Base-by-base conservation (phyloP, 495 filamentous ascomycete genomes). In the Podospora didyma region DNA sequence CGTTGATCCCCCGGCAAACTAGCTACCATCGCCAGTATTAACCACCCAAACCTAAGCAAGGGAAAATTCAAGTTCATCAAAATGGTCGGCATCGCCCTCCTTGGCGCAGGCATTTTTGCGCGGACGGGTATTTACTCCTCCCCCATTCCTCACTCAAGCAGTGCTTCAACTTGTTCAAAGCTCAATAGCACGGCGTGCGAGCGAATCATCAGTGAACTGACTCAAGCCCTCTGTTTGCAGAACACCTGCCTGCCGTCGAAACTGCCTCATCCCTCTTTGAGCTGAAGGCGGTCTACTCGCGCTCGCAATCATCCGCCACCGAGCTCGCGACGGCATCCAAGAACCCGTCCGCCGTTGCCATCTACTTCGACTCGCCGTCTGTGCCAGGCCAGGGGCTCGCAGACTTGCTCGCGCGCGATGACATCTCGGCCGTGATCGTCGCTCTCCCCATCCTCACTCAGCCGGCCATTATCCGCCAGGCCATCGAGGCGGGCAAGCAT, bases 401-500 rank as follows among this genome's bases (percentile, higher is more conserved):
- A 23, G 86, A 82, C 58, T 73, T 94, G 1, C 81, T 92, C 22
- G 64, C 71, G 23, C 78, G 88, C 16, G 54, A 66, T 39, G 89
- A 94, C 70, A 81, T 92, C 53, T 64, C 74, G 2, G 86, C 85
- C 42, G 83, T 92, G 10, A 80, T 89, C 54, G 79, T 94, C 54
- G 86, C 77, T 71, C 79, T 89, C 6, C 85, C 85, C 12, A 88
- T 89, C 62, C 64, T 69, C 22, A 60, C 62, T n/a, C 85, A 89
- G 64, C 81, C 84, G 0, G 67, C 65, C 17, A 78, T 79, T 51
- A 81, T 88, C 65, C 66, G 77, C 54, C 64, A 73, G 47, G 80
- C 87, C 14, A 73, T 94, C 0, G 54, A 64, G 0, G 86, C 88
- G 1, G 84, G 86, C 17, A 94, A 94, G 64, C 88, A 92, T 67